Base-by-base conservation (phyloP, 371 early-diverging fungal genomes). In the Rhizomucor miehei region DNA sequence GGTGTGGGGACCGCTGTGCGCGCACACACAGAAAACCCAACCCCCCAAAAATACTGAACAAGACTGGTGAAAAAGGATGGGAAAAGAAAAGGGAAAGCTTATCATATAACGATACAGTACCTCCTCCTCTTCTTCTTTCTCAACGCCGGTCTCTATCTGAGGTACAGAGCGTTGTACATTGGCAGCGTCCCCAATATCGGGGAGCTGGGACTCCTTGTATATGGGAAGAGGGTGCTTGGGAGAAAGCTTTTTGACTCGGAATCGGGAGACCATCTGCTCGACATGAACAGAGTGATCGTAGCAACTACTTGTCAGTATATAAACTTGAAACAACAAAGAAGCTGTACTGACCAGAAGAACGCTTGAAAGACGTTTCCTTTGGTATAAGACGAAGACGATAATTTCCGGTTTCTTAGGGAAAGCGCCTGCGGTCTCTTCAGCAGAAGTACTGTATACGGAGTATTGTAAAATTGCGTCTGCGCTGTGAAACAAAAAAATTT, bases 231-330 rank as follows among this genome's bases (percentile, higher is more conserved):
- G 73, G 70, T 89, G 86, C 68, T 90, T 90, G 56, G 81, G 75
- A 68, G 94, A 93, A 62, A 97, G 84, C 77, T 94, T 95, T 61
- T 95, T 85, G 58, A 87, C 87, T 62, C 98, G 81, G 75, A 96
- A 90, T 68, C 90, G 82, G 54, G 86, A 77, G 51, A 78, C 82
- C 65, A 78, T 79, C 69, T 71, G 60, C 57, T 60, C 59, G 29
- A 29, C 29, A 29, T 29, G 29, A 29, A 29, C 29, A 29, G 29
- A 29, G 29, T 29, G 29, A 29, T 29, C 29, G 29, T 41, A 60
- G 52, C 56, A 51, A 56, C 50, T 23, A 51, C 48, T 45, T 48
- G 51, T 57, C 48, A 52, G 35, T 35, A 19, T 52, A 13, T 29
- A 46, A 49, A 48, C 25, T 35, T 17, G 20, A 48, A 41, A 37